Evolutionary conservation across 257 asterid species (phyloP).

Genomic region (Solanum peruvianum): DNA sequence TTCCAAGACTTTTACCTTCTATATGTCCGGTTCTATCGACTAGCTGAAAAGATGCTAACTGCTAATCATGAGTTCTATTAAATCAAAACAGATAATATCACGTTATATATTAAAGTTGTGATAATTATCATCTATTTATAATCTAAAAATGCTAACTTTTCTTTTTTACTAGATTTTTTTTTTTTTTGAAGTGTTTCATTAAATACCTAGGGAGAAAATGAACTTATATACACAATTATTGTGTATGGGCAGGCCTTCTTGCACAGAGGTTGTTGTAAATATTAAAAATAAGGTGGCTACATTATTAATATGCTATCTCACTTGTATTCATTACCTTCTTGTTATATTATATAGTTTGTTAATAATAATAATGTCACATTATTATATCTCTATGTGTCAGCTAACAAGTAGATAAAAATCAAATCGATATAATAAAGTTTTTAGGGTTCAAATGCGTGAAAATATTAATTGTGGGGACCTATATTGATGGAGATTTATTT

Average conservation of each 20-base stretch:
- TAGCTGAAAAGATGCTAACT: accelerated
- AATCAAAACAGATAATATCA: background rate
- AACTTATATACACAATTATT: background rate
- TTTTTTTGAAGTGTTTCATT: background rate
- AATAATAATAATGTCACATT: background rate
- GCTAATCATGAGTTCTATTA: too few relatives aligned
- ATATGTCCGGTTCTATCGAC: background rate
- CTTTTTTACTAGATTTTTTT: background rate
- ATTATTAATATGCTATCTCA: background rate
- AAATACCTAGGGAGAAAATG: background rate
- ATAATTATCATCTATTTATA: background rate
- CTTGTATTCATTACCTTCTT: background rate
- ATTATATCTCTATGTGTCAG: background rate
- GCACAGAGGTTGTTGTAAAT: background rate
- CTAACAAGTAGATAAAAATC: background rate
- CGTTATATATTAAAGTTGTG: background rate
- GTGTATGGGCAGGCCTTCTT: background rate
- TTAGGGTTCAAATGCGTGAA: background rate
- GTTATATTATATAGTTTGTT: background rate
- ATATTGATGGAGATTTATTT: background rate
- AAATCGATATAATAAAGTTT: background rate
- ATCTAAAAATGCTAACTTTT: background rate
- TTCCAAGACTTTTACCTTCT: background rate
- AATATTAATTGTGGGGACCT: background rate
- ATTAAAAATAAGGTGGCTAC: background rate